Base-by-base conservation (phyloP, 106 monocot species). In the Dioscorea zingiberensis region DNA sequence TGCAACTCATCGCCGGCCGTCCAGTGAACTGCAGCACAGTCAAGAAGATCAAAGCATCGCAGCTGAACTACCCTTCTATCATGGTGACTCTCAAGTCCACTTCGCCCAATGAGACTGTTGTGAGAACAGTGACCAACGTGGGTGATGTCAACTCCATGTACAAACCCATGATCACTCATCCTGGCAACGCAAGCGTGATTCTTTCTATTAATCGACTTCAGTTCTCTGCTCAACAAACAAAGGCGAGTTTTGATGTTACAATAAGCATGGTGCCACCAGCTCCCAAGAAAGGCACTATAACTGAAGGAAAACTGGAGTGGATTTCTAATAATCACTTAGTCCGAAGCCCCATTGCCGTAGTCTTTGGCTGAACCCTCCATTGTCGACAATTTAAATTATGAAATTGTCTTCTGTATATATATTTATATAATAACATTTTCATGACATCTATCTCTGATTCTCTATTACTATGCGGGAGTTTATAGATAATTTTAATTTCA, bases 1-100 rank as follows among this genome's bases (percentile, higher is more conserved):
- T 74, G 27, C 18, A 27, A 4, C 26, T n/a, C 60, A 55, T 74
- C 21, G 69, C 63, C 13, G 21, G 29, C 7, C 45, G 18, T 8
- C 25, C 15, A 0, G 24, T 65, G 7, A 32, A 58, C 3, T 85
- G 85, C 48, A 23, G 70, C 7, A 29, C 13, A 14, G 22, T 54
- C 27, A 60, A 54, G 13, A 60, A 46, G 16, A 25, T 72, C 15
- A 18, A 27, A 5, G 69, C 59, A 3, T 77, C 60, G 38, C 51
- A 65, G 25, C 55, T 85, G 62, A 85, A 81, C 48, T 85, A 85
- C 64, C 81, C 81, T 2, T 72, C 81, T 27, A 77, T 72, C 23
- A 44, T 44, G 13, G 64, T 72, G 0, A 25, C 44, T 7, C 14
- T 72, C 17, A 64, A 63, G 6, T 38, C 38, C 15, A 17, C 44